A percentile compares a stretch with the other conserved stretches of the same genome.
These are phyloP conservation scores for Dittrichia graveolens DNA, from an alignment of 129 eudicot genomes.

Conservation along the genomic window DNA sequence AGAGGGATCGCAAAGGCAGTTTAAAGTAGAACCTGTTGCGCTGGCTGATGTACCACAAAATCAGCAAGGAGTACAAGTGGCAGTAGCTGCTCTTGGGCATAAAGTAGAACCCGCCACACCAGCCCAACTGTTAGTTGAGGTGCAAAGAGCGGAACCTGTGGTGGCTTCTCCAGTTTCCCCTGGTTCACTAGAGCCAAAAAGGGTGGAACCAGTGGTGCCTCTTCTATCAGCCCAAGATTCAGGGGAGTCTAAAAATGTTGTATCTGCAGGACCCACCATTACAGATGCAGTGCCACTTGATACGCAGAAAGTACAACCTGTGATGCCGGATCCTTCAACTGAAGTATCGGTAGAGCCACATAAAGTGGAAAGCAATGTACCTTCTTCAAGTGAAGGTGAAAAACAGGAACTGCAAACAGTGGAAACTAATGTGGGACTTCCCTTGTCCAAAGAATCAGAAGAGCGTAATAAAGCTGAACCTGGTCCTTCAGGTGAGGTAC, in stretches of 20 bases:
- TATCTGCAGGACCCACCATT: background rate
- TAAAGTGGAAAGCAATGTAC: background rate
- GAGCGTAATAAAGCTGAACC: slow-evolving; percentile 8
- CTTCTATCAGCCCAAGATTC: slow-evolving; percentile 13
- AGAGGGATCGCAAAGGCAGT: slow-evolving; percentile 34
- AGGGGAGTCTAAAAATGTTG: slow-evolving; percentile 9
- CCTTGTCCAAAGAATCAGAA: background rate
- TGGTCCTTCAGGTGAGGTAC: background rate
- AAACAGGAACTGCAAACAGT: slow-evolving; percentile 19
- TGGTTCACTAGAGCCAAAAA: background rate
- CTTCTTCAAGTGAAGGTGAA: slow-evolving; percentile 21
- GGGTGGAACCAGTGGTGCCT: slow-evolving; percentile 5
- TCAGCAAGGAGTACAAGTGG: slow-evolving; percentile 33
- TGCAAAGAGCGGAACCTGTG: slow-evolving; percentile 8
- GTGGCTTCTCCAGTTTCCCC: slow-evolving; percentile 14
- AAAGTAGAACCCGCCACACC: slow-evolving; percentile 1
- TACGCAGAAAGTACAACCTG: slow-evolving; percentile 33
- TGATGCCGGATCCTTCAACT: slow-evolving; percentile 7
- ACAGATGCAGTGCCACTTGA: slow-evolving; percentile 24
- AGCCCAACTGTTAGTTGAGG: background rate
- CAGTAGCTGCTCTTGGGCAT: slow-evolving; percentile 18
- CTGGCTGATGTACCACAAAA: slow-evolving; percentile 26
- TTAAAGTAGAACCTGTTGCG: slow-evolving; percentile 17
- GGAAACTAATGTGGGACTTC: background rate
- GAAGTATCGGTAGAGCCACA: background rate